A percentile compares a stretch with the other conserved stretches of the same genome.
These are phyloP conservation scores for Tetracladium setigerum DNA, from an alignment of 495 filamentous ascomycete genomes.

Conservation along the genomic window DNA sequence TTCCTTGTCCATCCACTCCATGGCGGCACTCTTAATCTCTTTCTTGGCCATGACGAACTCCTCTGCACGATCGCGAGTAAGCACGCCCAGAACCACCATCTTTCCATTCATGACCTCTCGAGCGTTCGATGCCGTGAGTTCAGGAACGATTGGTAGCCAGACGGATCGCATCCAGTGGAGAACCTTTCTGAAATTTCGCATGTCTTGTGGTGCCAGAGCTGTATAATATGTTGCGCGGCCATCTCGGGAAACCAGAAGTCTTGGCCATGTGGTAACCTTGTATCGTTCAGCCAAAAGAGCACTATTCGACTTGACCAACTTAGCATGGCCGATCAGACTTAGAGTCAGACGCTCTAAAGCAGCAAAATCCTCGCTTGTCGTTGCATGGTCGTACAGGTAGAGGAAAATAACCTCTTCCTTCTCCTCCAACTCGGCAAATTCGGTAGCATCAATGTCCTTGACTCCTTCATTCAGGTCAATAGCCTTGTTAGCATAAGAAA, in stretches of 20 bases:
- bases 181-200: slow-evolving; percentile 76
- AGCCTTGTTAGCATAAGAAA: slow-evolving; percentile 80
- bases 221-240: slow-evolving; percentile 83
- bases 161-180: slow-evolving; percentile 90
- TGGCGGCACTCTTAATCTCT: slow-evolving; percentile 90
- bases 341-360: slow-evolving; percentile 81
- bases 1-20: slow-evolving; percentile 98
- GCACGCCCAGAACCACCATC: slow-evolving; percentile 83
- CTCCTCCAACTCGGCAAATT: slow-evolving; percentile 80
- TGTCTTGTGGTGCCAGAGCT: slow-evolving; percentile 74
- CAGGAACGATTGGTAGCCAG: slow-evolving; percentile 96
- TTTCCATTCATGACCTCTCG: slow-evolving; percentile 91
- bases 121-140: slow-evolving; percentile 85
- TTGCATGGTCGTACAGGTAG: slow-evolving; percentile 95
- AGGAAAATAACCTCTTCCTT: slow-evolving; percentile 92
- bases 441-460: slow-evolving; percentile 64
- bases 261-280: slow-evolving; percentile 93
- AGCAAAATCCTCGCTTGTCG: slow-evolving; percentile 81
- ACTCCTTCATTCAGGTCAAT: slow-evolving; percentile 70
- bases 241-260: slow-evolving; percentile 81
- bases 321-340: slow-evolving; percentile 82
- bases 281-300: slow-evolving; percentile 64
- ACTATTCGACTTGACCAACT: slow-evolving; percentile 82
- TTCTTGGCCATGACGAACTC: slow-evolving; percentile 72
- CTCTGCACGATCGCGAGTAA: slow-evolving; percentile 70